These are phyloP conservation scores for Cercophora samala DNA, from an alignment of 495 filamentous ascomycete species.

Conservation along the genomic window DNA sequence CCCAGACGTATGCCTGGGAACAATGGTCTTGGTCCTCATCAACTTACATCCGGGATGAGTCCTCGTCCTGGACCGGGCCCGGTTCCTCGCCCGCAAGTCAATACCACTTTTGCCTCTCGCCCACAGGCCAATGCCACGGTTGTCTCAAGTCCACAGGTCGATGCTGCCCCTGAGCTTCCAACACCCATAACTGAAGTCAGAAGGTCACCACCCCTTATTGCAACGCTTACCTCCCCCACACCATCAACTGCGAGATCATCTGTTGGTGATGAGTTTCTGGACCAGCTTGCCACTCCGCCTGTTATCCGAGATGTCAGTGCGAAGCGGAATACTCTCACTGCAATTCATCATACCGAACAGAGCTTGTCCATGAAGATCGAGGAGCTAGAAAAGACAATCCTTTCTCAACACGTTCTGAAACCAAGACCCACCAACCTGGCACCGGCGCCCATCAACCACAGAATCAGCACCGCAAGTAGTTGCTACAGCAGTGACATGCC, in stretches of 20 bases:
- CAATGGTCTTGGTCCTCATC: background rate
- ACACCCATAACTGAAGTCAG: background rate
- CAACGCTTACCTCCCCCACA: constrained; percentile 18
- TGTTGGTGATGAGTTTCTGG: constrained; percentile 25
- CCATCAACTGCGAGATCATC: constrained; percentile 17
- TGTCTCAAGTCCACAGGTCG: background rate
- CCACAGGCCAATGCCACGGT: background rate
- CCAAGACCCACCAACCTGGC: constrained; percentile 8
- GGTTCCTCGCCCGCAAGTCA: background rate
- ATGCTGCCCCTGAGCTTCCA: background rate
- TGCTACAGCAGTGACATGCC: constrained; percentile 26
- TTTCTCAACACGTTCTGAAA: constrained; percentile 22
- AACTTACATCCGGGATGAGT: background rate
- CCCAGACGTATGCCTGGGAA: background rate
- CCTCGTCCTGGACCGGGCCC: no score
- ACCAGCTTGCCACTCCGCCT: constrained; percentile 28
- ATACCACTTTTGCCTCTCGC: background rate
- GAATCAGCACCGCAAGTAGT: constrained; percentile 28
- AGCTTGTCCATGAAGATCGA: constrained; percentile 49
- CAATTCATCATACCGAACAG: constrained; percentile 31
- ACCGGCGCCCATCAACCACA: background rate
- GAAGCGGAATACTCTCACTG: constrained; percentile 42
- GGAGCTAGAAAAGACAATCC: constrained; percentile 34
- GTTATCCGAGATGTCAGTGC: constrained; percentile 42
- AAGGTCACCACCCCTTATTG: constrained; percentile 7